Base-by-base conservation (phyloP, 441 rosid genomes). In the Euphorbia schlechtendalii region DNA sequence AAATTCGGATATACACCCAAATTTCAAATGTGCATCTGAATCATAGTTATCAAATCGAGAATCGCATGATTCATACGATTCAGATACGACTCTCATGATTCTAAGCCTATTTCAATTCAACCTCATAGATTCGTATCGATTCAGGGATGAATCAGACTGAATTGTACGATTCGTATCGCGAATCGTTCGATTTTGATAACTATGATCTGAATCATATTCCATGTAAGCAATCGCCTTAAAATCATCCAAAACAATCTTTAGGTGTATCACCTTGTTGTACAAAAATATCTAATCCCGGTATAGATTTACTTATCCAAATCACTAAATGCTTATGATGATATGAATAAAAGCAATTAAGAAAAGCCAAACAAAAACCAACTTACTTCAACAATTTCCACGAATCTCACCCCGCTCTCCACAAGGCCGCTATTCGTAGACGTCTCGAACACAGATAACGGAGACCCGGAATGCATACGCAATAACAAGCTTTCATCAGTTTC, bases 311-410 rank as follows among this genome's bases (percentile, higher is more conserved):
- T 51, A 24, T 28, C 20, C 45, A 40, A 25, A 36, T 38, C 51
- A 53, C 25, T 36, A 18, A 17, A 51, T 15, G 41, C n/a, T 59
- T 41, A 20, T 49, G 61, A 12, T 24, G 14, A 59, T 41, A 43
- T 24, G 27, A 30, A 49, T 3, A 46, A 46, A 68, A 61, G 60
- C 43, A n/a, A 56, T 22, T 6, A 8, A 30, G 34, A 36, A 58
- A 24, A n/a, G n/a, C n/a, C n/a, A n/a, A n/a, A 64, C 70, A 22
- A 30, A 8, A 67, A 52, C 63, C 41, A 70, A 78, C 97, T 83
- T 76, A 88, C 99, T 53, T 85, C 85, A 70, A 85, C 78, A 65
- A 87, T 86, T 68, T 79, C 80, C 95, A 88, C 84, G 71, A 93
- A 88, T 63, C 81, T 81, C 72, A 87, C 74, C 71, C 96, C 95